Evolutionary conservation across 768 basidiomycete species (phyloP), one percentile per base, ranked within the genome.

Genomic region (Serendipita sp.): DNA sequence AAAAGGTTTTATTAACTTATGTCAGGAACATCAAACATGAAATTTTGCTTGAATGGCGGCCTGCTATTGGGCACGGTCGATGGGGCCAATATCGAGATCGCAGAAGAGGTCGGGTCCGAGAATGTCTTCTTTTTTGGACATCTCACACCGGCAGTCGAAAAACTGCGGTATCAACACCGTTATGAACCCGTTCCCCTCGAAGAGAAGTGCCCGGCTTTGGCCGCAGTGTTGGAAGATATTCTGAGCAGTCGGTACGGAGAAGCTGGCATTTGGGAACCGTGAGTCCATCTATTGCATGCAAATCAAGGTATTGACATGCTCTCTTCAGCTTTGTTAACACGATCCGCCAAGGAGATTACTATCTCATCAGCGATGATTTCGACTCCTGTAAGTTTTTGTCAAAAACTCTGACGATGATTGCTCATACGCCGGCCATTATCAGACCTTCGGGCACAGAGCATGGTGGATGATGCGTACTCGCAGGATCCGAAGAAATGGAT

Each of bases 81-180:
- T 74, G 95, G 95, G 63, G 95, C 95, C 18, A 94, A 91, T 70
- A 91, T 92, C 65, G 94, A 97, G 76, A 97, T 98, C 68, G 93
- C 91, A 3, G 91, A 97, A 70, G 93, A 96, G 72, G 86, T 92
- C 53, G 95, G 94, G 34, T 90, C 92, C 71, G 84, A 81, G 70
- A 91, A 95, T 72, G 91, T 93, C 70, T 92, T 92, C 82, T 91
- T 93, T 80, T 92, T 92, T 71, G 91, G 91, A 23, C 84, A 90
- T 73, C 75, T 92, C 72, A 91, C 91, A 27, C 87, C 88, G 69
- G 86, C 82, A 60, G 92, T 98, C 53, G 91, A 91, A 71, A 85
- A 87, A 58, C 77, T 96, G 48, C 83, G 93, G 31, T 85, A 87
- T 73, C 84, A 89, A 71, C 93, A 97, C 76, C 72, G 81, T 63